Evolutionary conservation across 192 early-diverging fungal genomes (phyloP), one percentile per base, ranked within the genome.

Genomic region (Podila horticola): DNA sequence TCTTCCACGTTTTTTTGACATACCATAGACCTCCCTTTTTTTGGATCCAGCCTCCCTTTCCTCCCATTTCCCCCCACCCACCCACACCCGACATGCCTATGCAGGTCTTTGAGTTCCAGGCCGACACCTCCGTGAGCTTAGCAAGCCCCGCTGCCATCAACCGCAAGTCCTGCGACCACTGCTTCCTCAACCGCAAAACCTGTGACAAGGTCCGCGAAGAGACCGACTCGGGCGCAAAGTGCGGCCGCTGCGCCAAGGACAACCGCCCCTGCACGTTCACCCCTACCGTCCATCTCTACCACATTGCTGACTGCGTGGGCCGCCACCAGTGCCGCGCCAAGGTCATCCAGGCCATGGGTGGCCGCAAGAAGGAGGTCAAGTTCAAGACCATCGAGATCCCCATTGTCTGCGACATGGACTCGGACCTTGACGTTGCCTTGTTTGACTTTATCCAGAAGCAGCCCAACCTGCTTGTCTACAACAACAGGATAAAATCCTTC

Each of bases 341-440:
- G 58, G 77, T 81, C 17, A 67, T 81, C 67, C 77, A 81, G 67
- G 77, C 77, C 31, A 81, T 81, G 77, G 77, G 77, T n/a, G 77
- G 77, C 12, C 61, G 71, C 66, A 81, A 73, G 71, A 81, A 81
- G 51, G 67, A 72, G 9, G 71, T 73, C 29, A 66, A 81, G 62
- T 73, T 65, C 67, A 72, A 81, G 62, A 81, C 71, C 10, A 81
- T 81, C 49, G 77, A 81, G 62, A 81, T 81, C 62, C 77, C 77
- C 13, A 72, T 81, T 24, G 67, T 81, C 66, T 81, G 77, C 49
- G 71, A 81, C 30, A 81, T 81, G 77, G 71, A 81, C 38, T 65
- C 59, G 11, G 45, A 38, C 1, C 12, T 69, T 12, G 77, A 81
- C 62, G 62, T 38, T 22, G 71, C 77, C 20, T 31, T 81, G 3